These are phyloP conservation scores for Yarrowia sp. DNA, from an alignment of 805 yeast species.

Conservation along the genomic window DNA sequence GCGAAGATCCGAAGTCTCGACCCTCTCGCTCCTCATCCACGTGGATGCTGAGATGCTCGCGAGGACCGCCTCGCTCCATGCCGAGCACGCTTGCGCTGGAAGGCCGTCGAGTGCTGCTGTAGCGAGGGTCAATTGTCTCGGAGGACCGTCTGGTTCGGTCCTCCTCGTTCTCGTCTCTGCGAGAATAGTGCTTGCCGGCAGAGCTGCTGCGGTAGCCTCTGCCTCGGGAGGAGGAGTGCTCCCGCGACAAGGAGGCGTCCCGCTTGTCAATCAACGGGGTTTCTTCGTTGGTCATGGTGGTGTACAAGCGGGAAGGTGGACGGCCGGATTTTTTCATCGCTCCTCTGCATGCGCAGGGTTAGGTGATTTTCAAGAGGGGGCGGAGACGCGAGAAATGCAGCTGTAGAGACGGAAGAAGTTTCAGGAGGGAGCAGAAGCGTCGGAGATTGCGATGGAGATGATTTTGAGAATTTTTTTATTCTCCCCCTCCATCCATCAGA, in stretches of 20 bases:
- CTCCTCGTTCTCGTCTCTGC: background rate
- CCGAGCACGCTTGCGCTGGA: conserved; percentile 2
- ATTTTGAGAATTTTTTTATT: too few species aligned
- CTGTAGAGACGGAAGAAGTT: too few species aligned
- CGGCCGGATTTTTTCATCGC: too few species aligned
- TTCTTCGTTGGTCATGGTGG: conserved; percentile 24
- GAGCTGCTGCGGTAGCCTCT: background rate
- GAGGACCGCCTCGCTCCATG: conserved; percentile 12
- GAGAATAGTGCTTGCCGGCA: background rate
- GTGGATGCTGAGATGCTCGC: conserved; percentile 8
- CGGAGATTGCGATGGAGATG: too few species aligned
- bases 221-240: background rate
- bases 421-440: too few species aligned
- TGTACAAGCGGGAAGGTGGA: background rate
- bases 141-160: background rate
- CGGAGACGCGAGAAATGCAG: too few species aligned
- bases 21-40: conserved; percentile 15
- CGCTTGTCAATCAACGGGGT: conserved; percentile 21
- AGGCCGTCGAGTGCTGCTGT: background rate
- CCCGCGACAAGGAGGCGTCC: background rate
- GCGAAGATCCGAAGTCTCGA: background rate
- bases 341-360: too few species aligned
- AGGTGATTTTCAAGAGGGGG: too few species aligned
- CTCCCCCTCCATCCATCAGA: background rate
- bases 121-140: conserved; percentile 13